Base-by-base conservation (phyloP, 2,329 filamentous ascomycete genomes). In the Paraphoma sp. region DNA sequence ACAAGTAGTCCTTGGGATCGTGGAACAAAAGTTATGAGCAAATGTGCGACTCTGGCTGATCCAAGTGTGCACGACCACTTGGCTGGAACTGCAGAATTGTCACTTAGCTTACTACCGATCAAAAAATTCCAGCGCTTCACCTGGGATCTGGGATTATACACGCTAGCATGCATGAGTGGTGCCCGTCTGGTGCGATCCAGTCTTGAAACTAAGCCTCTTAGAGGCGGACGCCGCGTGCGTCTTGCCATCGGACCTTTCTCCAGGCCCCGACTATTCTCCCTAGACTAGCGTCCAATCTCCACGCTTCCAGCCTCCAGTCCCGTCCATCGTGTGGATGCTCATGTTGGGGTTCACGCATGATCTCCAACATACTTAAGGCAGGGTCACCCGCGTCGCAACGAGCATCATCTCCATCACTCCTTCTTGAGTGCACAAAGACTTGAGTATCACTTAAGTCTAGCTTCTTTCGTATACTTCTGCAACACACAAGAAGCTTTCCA, bases 341-440 rank as follows among this genome's bases (percentile, higher is more conserved):
- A 58, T 53, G 40, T 44, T 36, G 48, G 48, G 54, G 53, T 62
- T 53, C 56, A 58, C 30, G 55, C 54, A 46, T 54, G 60, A 59
- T 58, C 54, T 60, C 60, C 49, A 60, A 46, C 49, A 52, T 70
- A 70, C 61, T 67, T 68, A 70, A 70, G 45, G 44, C 45, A 59
- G 42, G 43, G 45, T 53, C 51, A 49, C 53, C 60, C 60, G 45
- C 57, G 42, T 17, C 28, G 11, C 6, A 47, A 58, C 45, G 16
- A 42, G 10, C 40, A 42, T 42, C 40, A 43, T 6, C 11, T 28
- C 28, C 48, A 55, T 51, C 55, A 40, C 33, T 61, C 57, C 51
- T 53, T 44, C 48, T 23, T 23, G 23, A 23, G 23, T 23, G 23
- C 23, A 23, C 23, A 23, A 23, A 17, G 48, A 53, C 56, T 54